phyloP scores from a whole-genome alignment of 2,329 filamentous ascomycete species.

The Penicillium concentricum region DNA sequence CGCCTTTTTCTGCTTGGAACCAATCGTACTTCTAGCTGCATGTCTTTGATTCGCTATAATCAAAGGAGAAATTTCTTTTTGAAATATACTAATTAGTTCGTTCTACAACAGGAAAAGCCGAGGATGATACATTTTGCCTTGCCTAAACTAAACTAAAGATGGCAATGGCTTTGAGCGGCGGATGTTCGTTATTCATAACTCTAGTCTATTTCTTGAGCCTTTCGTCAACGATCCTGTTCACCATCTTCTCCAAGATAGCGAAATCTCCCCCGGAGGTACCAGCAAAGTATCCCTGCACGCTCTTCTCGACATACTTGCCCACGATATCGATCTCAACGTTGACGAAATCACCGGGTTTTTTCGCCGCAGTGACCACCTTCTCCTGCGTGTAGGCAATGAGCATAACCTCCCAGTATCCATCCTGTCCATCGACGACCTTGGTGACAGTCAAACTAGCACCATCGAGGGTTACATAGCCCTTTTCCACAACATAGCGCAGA shows the following conservation, averaged over 20 bases:
- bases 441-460: slow-evolving; percentile 94
- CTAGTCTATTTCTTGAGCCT: slow-evolving; percentile 50
- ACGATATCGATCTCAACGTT: slow-evolving; percentile 93
- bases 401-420: slow-evolving; percentile 94
- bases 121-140: neutral
- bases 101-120: neutral
- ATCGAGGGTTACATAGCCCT: slow-evolving; percentile 92
- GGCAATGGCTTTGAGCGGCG: neutral
- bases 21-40: neutral
- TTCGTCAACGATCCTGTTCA: slow-evolving; percentile 72
- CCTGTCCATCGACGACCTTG: slow-evolving; percentile 71
- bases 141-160: neutral
- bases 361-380: slow-evolving; percentile 77
- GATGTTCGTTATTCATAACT: neutral
- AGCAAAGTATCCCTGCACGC: slow-evolving; percentile 73
- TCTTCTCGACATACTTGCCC: slow-evolving; percentile 69
- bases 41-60: slow-evolving; percentile 5
- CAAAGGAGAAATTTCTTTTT: neutral
- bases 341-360: slow-evolving; percentile 75
- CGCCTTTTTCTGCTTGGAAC: neutral
- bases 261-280: slow-evolving; percentile 39
- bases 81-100: neutral
- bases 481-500: slow-evolving; percentile 87
- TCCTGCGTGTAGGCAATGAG: slow-evolving; percentile 95
- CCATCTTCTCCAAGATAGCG: slow-evolving; percentile 68